Evolutionary conservation across 441 rosid genomes (phyloP).

Genomic region (Biscutella laevigata): DNA sequence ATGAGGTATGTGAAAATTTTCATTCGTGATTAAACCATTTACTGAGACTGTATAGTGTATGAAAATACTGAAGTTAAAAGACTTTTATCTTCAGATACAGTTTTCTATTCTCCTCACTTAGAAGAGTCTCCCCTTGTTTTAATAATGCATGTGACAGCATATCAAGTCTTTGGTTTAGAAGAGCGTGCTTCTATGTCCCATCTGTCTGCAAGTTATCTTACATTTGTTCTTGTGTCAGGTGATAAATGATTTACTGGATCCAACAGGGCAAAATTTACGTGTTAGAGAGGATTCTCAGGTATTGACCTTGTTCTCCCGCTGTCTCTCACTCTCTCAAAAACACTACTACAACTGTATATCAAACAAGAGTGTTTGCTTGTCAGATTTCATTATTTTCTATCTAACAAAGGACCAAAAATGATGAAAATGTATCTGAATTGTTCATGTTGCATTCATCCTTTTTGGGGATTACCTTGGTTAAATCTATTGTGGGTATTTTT

Average conservation of each 20-base stretch:
- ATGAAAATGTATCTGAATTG: background rate
- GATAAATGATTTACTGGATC: slow-evolving; percentile 95
- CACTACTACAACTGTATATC: background rate
- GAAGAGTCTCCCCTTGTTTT: background rate
- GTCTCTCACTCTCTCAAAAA: no score
- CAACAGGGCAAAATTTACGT: slow-evolving; percentile 95
- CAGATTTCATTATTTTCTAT: slow-evolving; percentile 2
- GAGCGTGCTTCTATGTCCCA: background rate
- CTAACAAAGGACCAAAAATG: background rate
- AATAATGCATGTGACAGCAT: background rate
- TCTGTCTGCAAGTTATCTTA: slow-evolving; percentile 15
- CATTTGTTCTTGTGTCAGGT: slow-evolving; percentile 43
- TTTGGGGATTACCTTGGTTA: background rate
- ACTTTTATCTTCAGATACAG: background rate
- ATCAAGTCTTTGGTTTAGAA: slow-evolving; percentile 10
- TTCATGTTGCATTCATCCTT: background rate
- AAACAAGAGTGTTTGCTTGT: slow-evolving; percentile 2
- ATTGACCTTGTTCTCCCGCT: slow-evolving; percentile 5
- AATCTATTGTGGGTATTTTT: slow-evolving; percentile 6
- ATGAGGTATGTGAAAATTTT: slow-evolving; percentile 52
- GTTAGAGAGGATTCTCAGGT: slow-evolving; percentile 97
- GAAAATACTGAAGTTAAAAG: background rate
- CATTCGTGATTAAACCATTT: background rate
- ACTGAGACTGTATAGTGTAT: background rate
- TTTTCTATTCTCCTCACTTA: background rate